These are phyloP conservation scores for Wickerhamomyces bisporus DNA, from an alignment of 805 yeast species.

Conservation along the genomic window DNA sequence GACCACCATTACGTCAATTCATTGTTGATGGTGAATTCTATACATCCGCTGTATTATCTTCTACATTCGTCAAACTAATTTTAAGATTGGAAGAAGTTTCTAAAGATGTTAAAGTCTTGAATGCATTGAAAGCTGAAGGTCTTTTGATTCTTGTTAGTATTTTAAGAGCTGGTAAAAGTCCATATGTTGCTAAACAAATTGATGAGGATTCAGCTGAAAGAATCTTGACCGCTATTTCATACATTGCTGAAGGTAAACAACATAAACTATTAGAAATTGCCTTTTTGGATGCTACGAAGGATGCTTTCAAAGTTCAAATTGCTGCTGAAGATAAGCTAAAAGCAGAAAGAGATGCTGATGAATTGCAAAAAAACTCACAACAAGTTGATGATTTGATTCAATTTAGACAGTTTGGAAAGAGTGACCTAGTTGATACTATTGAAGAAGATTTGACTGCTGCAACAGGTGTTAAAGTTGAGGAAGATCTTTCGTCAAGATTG, in stretches of 20 bases:
- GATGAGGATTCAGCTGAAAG: conserved; percentile 98
- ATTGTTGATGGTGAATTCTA: conserved; percentile 87
- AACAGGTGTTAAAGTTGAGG: conserved; percentile 44
- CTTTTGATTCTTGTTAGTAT: conserved; percentile 88
- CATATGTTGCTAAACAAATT: conserved; percentile 63
- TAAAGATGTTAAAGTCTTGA: conserved; percentile 50
- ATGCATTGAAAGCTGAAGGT: conserved; percentile 93
- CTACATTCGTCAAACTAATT: conserved; percentile 84
- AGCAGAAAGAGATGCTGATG: conserved; percentile 50
- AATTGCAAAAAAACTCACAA: conserved; percentile 57
- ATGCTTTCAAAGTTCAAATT: conserved; percentile 74
- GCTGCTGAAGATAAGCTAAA: conserved; percentile 53
- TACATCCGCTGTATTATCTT: conserved; percentile 80
- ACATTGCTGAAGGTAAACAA: conserved; percentile 63
- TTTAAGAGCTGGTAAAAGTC: conserved; percentile 78
- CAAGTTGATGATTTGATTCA: conserved; percentile 73
- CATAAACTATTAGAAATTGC: conserved; percentile 48
- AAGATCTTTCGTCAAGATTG: conserved; percentile 68
- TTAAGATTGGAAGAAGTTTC: conserved; percentile 63
- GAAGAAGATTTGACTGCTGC: conserved; percentile 61
- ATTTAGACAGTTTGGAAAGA: conserved; percentile 71
- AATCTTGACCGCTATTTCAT: conserved; percentile 79
- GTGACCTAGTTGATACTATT: conserved; percentile 38
- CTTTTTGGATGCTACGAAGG: conserved; percentile 82
- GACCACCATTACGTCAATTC: conserved; percentile 75